Evolutionary conservation across 352 stramenopile genomes (phyloP).

Genomic region (Phytopythium kandeliae): DNA sequence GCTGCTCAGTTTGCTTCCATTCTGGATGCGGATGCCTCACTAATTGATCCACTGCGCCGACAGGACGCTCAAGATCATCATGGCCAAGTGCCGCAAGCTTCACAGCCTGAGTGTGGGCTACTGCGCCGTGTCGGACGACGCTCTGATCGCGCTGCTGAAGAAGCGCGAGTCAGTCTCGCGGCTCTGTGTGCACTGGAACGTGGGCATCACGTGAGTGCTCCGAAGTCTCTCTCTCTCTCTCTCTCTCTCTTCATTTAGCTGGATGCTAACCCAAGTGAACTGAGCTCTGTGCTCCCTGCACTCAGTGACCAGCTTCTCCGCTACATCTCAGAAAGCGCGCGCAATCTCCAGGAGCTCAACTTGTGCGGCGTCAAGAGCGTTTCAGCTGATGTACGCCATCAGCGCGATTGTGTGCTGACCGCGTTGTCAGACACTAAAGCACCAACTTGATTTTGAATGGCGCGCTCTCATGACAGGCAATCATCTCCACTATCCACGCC

Average conservation of each 20-base stretch:
- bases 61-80: conserved; percentile 84
- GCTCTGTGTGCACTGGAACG: conserved; percentile 83
- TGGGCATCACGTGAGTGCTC: conserved; percentile 74
- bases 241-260: background rate
- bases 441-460: no score
- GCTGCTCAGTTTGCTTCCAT: background rate
- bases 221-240: no score
- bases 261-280: background rate
- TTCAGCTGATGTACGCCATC: conserved; percentile 64
- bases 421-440: no score
- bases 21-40: no score
- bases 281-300: background rate
- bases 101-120: conserved; percentile 85
- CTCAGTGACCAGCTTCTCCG: conserved; percentile 73
- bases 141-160: conserved; percentile 77
- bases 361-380: conserved; percentile 85
- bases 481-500: conserved; percentile 66
- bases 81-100: conserved; percentile 86
- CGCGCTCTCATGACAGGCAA: no score
- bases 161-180: conserved; percentile 76
- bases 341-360: conserved; percentile 85
- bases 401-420: no score
- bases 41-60: no score
- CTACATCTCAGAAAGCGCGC: conserved; percentile 60
- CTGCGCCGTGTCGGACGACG: conserved; percentile 80